Evolutionary conservation across 2,329 filamentous ascomycete genomes (phyloP), one percentile per base, ranked within the genome.

Genomic region (Beauveria sp.): DNA sequence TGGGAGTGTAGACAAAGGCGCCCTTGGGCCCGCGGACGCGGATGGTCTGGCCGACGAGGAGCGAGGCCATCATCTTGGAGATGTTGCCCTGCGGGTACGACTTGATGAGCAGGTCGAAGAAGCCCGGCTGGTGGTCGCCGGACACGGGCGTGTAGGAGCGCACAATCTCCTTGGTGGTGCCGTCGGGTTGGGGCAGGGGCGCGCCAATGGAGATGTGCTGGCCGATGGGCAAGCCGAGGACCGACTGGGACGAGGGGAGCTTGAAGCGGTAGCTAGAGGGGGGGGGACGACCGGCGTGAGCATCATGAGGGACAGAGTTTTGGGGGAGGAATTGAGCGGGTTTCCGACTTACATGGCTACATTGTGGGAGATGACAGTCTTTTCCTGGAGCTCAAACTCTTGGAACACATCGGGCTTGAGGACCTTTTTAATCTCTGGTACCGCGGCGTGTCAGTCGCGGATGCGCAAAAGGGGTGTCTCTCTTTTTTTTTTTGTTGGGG

Each of bases 171-270:
- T 95, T 93, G 67, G 80, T 80, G 69, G 83, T 82, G 72, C 91
- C 91, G 69, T 90, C 86, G 62, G 80, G 76, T 70, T 88, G 84
- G 49, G 76, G 70, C 64, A 92, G 85, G 62, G 83, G 85, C 61
- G 92, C 93, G 68, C 89, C 91, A 73, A 99, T 91, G 65, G 93
- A 97, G 78, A 99, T 97, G 82, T 99, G 95, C 80, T 99, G 95
- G 73, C 95, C 95, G 79, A 98, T 98, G 67, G 95, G 93, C 49
- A 98, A 89, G 72, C 95, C 95, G 71, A 98, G 90, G 74, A 97
- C 91, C 68, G 90, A 85, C 69, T 81, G 88, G 46, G 87, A 79
- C 57, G 82, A 82, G 62, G 93, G 93, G 46, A 99, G 90, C 66
- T 84, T 83, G 80, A 98, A 97, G 72, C 95, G 92, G 83, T 98